Conservation (phyloP, 495 filamentous ascomycete species). For the Neurospora cerealis region DNA sequence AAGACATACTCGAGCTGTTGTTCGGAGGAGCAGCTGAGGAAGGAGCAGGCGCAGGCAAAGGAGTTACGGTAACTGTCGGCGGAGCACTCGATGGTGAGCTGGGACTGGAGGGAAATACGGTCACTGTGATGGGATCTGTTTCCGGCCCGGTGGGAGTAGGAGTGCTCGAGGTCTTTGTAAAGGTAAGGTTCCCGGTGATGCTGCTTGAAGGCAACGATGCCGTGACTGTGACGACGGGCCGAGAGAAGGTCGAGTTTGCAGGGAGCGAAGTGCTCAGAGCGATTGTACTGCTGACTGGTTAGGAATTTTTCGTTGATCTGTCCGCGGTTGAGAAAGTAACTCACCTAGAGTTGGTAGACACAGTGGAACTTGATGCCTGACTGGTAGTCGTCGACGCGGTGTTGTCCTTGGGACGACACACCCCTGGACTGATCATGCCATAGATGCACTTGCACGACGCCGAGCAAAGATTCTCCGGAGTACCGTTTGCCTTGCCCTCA, state of each 20-base stretch:
- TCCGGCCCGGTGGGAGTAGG: not conserved
- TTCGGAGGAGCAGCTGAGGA: not conserved
- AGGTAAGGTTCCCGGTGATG: not conserved
- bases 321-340: not conserved
- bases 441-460: slow-evolving; percentile 29
- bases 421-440: slow-evolving; percentile 16
- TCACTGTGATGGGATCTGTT: slow-evolving; percentile 9
- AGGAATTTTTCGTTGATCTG: not conserved
- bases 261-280: not conserved
- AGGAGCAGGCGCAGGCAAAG: not conserved
- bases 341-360: slow-evolving; percentile 14
- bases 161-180: not conserved
- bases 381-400: slow-evolving; percentile 9
- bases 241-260: slow-evolving; percentile 6
- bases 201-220: slow-evolving; percentile 4
- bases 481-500: slow-evolving; percentile 27
- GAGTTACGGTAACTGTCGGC: not conserved
- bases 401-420: slow-evolving; percentile 14
- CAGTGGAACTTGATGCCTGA: slow-evolving; percentile 4
- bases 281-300: not conserved
- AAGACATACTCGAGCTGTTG: not conserved
- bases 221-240: slow-evolving; percentile 2
- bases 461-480: slow-evolving; percentile 30
- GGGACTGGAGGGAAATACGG: slow-evolving; percentile 5
- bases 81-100: not conserved